phyloP scores from a whole-genome alignment of 495 filamentous ascomycete species.

The Lepraria neglecta region DNA sequence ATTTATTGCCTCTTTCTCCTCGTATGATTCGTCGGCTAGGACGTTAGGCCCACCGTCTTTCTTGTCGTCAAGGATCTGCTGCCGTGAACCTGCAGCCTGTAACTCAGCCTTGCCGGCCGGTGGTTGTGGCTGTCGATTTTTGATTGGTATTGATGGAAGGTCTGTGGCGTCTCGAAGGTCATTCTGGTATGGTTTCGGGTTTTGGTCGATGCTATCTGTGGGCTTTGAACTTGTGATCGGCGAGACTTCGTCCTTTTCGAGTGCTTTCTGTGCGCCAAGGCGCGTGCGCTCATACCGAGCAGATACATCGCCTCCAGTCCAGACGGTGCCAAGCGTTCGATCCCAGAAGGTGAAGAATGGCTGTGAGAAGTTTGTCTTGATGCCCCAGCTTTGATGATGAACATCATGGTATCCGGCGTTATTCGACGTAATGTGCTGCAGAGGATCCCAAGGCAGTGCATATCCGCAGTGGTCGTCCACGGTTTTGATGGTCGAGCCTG shows the following conservation, averaged over 20 bases:
- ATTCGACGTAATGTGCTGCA: constrained; percentile 73
- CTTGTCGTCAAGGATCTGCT: constrained; percentile 28
- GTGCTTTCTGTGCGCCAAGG: constrained; percentile 33
- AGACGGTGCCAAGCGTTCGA: constrained; percentile 61
- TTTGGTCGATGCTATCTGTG: constrained; percentile 18
- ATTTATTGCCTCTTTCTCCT: constrained; percentile 27
- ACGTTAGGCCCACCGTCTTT: constrained; percentile 23
- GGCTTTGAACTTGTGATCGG: constrained; percentile 24
- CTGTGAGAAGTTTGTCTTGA: constrained; percentile 72
- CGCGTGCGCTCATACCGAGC: constrained; percentile 40
- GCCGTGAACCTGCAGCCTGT: constrained; percentile 30
- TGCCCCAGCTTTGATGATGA: constrained; percentile 86
- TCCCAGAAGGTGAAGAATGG: constrained; percentile 90
- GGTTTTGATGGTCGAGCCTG: constrained; percentile 68
- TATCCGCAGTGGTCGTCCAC: constrained; percentile 87
- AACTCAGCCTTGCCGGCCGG: constrained; percentile 28
- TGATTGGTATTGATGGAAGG: constrained; percentile 8
- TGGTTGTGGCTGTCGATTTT: constrained; percentile 19
- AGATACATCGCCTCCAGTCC: constrained; percentile 56
- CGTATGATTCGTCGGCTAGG: constrained; percentile 21
- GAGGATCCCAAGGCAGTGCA: constrained; percentile 70
- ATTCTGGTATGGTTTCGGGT: constrained; percentile 24
- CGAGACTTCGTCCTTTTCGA: constrained; percentile 25
- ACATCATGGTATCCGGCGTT: constrained; percentile 84
- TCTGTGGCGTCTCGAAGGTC: constrained; percentile 24